These are phyloP conservation scores for Mychonastes homosphaera DNA, from an alignment of 139 green algal species.

Conservation along the genomic window DNA sequence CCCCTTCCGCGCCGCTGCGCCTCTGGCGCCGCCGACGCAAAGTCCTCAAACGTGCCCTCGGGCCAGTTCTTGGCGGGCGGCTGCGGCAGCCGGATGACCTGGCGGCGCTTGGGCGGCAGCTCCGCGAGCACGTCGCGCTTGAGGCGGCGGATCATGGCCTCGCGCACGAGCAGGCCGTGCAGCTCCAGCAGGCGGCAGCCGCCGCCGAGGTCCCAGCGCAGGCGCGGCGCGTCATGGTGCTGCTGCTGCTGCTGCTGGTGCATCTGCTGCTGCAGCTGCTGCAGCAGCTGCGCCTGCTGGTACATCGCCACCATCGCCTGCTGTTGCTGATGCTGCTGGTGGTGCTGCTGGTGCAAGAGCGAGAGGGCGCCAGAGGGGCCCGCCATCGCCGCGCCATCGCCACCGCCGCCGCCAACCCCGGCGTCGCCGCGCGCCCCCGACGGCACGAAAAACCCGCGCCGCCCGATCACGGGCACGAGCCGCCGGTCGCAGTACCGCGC, in stretches of 20 bases:
- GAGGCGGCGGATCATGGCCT: slow-evolving; percentile 81
- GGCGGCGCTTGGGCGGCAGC: slow-evolving; percentile 80
- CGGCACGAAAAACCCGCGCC: not conserved
- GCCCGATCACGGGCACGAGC: slow-evolving; percentile 31
- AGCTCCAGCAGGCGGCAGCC: slow-evolving; percentile 66
- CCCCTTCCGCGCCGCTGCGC: not conserved
- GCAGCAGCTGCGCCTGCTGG: slow-evolving; percentile 1
- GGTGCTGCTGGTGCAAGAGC: not conserved
- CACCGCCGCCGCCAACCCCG: too few relatives aligned
- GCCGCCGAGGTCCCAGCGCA: slow-evolving; percentile 40
- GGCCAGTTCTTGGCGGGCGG: slow-evolving; percentile 21
- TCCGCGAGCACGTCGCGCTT: slow-evolving; percentile 83
- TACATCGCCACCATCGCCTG: not conserved
- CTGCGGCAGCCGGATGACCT: slow-evolving; percentile 58
- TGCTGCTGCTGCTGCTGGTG: too few relatives aligned
- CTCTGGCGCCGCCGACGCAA: not conserved
- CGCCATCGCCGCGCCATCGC: too few relatives aligned
- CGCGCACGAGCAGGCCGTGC: slow-evolving; percentile 69
- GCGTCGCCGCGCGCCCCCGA: too few relatives aligned
- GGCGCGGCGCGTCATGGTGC: slow-evolving; percentile 3
- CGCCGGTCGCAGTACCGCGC: slow-evolving; percentile 50
- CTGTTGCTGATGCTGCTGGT: too few relatives aligned
- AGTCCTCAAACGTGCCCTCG: not conserved
- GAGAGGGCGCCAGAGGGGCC: too few relatives aligned
- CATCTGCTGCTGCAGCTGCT: too few relatives aligned